phyloP scores from a whole-genome alignment of 2,329 filamentous ascomycete genomes.

The Aureobasidium sp. region DNA sequence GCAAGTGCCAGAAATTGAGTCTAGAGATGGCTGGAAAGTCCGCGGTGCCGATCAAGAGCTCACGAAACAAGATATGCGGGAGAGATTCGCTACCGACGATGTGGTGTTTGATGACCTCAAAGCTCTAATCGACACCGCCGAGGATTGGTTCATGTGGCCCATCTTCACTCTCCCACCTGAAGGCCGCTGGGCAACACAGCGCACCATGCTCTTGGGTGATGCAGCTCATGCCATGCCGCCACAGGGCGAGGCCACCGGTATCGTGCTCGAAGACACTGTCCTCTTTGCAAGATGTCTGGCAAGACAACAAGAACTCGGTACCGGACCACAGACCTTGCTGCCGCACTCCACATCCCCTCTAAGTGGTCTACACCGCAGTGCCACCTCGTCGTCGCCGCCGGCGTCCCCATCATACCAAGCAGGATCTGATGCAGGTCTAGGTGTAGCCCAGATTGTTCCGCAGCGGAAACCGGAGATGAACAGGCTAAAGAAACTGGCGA shows the following conservation, averaged over 20 bases:
- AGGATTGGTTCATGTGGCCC: conserved; percentile 38
- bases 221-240: conserved; percentile 43
- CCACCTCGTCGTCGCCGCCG: no score
- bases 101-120: conserved; percentile 28
- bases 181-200: conserved; percentile 36
- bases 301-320: conserved; percentile 33
- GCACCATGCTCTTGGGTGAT: conserved; percentile 37
- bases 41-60: conserved; percentile 34
- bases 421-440: conserved; percentile 18
- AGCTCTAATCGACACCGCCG: conserved; percentile 32
- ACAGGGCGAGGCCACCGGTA: conserved; percentile 42
- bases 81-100: conserved; percentile 32
- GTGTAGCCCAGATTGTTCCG: conserved; percentile 20
- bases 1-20: conserved; percentile 34
- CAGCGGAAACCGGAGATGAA: conserved; percentile 20
- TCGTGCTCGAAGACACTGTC: conserved; percentile 45
- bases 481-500: conserved; percentile 15
- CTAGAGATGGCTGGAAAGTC: conserved; percentile 38
- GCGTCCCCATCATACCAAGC: conserved; percentile 26
- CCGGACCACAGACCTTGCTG: no score
- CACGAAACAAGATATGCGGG: conserved; percentile 32
- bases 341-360: no score
- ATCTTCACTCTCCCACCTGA: conserved; percentile 36
- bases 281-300: conserved; percentile 37
- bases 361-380: no score